Evolutionary conservation across 2,329 filamentous ascomycete species (phyloP).

Genomic region (Cercospora nicotianae): DNA sequence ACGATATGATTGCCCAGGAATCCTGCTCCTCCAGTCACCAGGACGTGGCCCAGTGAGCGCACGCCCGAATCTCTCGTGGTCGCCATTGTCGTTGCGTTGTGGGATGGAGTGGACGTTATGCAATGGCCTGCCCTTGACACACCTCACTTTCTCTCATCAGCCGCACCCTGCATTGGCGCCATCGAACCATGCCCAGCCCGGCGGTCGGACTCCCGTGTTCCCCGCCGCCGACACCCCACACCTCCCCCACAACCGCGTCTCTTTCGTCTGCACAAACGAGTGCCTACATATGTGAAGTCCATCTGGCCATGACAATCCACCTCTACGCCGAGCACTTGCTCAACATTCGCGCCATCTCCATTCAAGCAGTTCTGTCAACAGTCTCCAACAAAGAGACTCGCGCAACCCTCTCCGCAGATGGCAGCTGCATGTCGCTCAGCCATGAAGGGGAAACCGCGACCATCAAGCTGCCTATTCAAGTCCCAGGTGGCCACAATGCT

Average conservation of each 20-base stretch:
- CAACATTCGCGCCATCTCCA: conserved; percentile 60
- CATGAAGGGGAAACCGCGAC: conserved; percentile 49
- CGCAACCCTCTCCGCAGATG: conserved; percentile 48
- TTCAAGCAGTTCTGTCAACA: conserved; percentile 55
- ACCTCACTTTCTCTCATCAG: neutral
- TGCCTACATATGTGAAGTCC: neutral
- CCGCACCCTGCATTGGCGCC: neutral
- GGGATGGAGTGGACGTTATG: neutral
- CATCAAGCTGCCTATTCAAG: conserved; percentile 50
- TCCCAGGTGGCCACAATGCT: conserved; percentile 42
- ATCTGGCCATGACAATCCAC: conserved; percentile 35
- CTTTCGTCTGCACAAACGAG: neutral
- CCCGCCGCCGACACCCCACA: neutral
- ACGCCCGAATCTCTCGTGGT: conserved; percentile 20
- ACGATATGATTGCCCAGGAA: conserved; percentile 56
- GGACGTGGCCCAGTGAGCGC: conserved; percentile 46
- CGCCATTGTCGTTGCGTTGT: conserved; percentile 11
- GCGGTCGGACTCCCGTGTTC: neutral
- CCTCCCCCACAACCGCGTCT: neutral
- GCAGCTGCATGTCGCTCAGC: conserved; percentile 45
- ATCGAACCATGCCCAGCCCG: conserved; percentile 14
- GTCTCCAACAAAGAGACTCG: conserved; percentile 46
- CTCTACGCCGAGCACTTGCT: conserved; percentile 62
- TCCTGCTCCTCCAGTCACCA: conserved; percentile 54
- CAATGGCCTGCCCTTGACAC: neutral